Percentiles rank a stretch among this genome's conserved stretches.
Conservation (phyloP, 164 flowering plant species). For the Sextonia rubra region DNA sequence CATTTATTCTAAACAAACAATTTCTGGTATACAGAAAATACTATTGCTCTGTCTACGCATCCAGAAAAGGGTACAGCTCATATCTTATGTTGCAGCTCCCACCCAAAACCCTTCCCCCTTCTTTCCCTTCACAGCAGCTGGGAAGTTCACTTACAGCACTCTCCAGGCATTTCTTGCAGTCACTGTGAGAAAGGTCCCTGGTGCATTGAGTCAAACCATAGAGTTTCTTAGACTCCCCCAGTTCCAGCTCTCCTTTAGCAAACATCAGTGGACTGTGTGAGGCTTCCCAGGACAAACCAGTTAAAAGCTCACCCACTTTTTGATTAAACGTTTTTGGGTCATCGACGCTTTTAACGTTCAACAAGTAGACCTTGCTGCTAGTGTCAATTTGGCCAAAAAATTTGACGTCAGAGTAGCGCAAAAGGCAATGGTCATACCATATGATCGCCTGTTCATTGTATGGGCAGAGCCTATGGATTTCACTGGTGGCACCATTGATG, state of each 20-base stretch:
- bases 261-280: conserved; percentile 9
- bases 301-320: conserved; percentile 19
- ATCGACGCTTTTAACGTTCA: conserved; percentile 21
- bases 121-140: conserved; percentile 41
- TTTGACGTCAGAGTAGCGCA: conserved; percentile 30
- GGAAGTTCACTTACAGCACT: conserved; percentile 30
- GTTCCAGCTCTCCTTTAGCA: conserved; percentile 27
- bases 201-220: conserved; percentile 51
- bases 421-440: conserved; percentile 43
- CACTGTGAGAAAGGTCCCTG: conserved; percentile 26
- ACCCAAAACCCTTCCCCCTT: conserved; percentile 50
- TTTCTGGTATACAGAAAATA: neutral
- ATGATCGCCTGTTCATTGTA: conserved; percentile 27
- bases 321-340: conserved; percentile 25
- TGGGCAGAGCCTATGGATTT: conserved; percentile 30
- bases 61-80: conserved; percentile 40
- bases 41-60: neutral
- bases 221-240: conserved; percentile 17
- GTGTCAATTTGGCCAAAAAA: conserved; percentile 35
- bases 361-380: conserved; percentile 28
- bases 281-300: conserved; percentile 21
- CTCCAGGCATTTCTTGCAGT: conserved; percentile 44
- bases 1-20: neutral
- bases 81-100: conserved; percentile 52
- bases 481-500: conserved; percentile 17